A percentile compares a stretch with the other conserved stretches of the same genome.
phyloP scores from a whole-genome alignment of 2,329 filamentous ascomycete species.

The Aspergillus latus region DNA sequence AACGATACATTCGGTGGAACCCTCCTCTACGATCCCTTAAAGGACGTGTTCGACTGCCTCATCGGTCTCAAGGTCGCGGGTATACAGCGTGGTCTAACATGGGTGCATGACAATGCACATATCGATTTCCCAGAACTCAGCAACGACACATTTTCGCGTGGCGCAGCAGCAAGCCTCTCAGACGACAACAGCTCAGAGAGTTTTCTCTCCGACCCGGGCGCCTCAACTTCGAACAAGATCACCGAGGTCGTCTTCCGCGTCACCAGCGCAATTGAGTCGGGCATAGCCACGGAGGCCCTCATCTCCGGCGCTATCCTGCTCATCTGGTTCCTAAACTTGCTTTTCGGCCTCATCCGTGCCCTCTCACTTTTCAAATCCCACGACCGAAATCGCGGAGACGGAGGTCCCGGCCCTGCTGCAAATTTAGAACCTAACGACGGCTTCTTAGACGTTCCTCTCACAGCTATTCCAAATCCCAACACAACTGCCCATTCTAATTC shows the following conservation, averaged over 20 bases:
- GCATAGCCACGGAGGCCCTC: conserved; percentile 73
- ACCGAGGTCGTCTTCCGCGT: conserved; percentile 74
- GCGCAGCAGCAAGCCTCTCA: conserved; percentile 61
- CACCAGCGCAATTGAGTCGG: conserved; percentile 63
- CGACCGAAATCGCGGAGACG: conserved; percentile 62
- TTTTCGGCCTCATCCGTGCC: conserved; percentile 71
- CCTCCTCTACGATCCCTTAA: conserved; percentile 72
- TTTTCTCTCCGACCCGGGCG: conserved; percentile 76
- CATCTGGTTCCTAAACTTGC: conserved; percentile 73
- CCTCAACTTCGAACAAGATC: conserved; percentile 76
- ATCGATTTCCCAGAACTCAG: conserved; percentile 75
- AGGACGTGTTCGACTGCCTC: conserved; percentile 81
- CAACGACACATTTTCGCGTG: conserved; percentile 79
- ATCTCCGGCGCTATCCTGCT: conserved; percentile 73
- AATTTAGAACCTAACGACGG: conserved; percentile 23
- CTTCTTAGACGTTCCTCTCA: conserved; percentile 42
- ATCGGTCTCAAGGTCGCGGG: conserved; percentile 81
- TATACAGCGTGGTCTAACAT: conserved; percentile 86
- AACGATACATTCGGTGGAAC: conserved; percentile 80
- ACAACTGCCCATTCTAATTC: background rate
- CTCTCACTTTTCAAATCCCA: conserved; percentile 60
- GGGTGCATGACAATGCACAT: conserved; percentile 85
- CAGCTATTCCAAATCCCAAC: conserved; percentile 26
- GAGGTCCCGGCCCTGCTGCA: conserved; percentile 45
- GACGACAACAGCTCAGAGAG: conserved; percentile 54